Base-by-base conservation (phyloP, 2,329 filamentous ascomycete species). In the Aspergillus versicolor region DNA sequence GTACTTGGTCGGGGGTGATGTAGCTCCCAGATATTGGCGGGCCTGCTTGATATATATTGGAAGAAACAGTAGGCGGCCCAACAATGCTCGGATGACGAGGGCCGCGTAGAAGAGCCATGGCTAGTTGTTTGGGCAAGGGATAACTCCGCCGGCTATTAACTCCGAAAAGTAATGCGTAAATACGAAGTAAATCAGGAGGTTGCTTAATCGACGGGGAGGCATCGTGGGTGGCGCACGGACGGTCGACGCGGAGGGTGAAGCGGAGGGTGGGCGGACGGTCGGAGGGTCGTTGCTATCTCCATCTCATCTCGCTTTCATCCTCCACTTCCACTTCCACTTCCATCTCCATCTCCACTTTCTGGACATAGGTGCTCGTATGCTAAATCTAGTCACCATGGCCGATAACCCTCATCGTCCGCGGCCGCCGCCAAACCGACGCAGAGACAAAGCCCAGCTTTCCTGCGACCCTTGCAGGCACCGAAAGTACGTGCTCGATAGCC, bases 401-500 rank as follows among this genome's bases (percentile, higher is more conserved):
- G 45, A 48, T 17, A 34, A 22, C 38, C 1, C n/a, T 34, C 45
- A 38, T 21, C 30, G 45, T n/a, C 45, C 32, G 30, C 45, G 45
- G 22, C 45, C 45, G 17, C 45, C 45, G n/a, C 45, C 45, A 21
- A 48, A 48, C 13, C 27, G 45, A 15, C 44, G 45, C 45, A 37
- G 45, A 48, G 45, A 48, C 45, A 48, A 48, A 37, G 30, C 22
- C 12, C 45, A 48, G 30, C 45, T 48, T 21, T 48, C 45, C 17
- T 37, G 45, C 17, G 45, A 38, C 30, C 45, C 45, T 37, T 48
- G 45, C 30, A 48, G 45, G n/a, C 45, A 37, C 17, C 45, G 45
- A 15, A 48, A 48, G 45, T 48, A 48, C 45, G 45, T 48, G 30
- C 45, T 48, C 17, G 2, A 34, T 48, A 13, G 17, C 17, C 9